Conservation (phyloP, 2,329 filamentous ascomycete species). For the Gaeumannomyces sp. region DNA sequence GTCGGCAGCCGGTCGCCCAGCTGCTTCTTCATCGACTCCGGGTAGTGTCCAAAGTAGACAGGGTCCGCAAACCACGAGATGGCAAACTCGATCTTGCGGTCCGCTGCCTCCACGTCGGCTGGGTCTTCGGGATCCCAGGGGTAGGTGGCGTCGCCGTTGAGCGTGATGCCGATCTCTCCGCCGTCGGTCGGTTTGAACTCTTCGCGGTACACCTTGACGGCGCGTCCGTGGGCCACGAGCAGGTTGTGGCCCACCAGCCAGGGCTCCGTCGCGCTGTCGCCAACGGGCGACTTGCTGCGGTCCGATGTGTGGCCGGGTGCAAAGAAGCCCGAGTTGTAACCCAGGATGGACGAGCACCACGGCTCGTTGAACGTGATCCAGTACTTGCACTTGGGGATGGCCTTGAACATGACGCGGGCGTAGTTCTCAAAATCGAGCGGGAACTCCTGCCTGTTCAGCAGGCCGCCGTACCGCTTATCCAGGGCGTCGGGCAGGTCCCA, state of each 20-base stretch:
- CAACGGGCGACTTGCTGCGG: slow-evolving; percentile 61
- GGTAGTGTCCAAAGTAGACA: slow-evolving; percentile 79
- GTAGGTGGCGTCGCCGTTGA: slow-evolving; percentile 79
- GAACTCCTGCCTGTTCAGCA: slow-evolving; percentile 77
- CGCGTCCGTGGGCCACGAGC: slow-evolving; percentile 71
- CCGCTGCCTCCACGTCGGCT: slow-evolving; percentile 65
- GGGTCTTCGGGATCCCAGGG: slow-evolving; percentile 77
- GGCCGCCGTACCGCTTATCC: slow-evolving; percentile 73
- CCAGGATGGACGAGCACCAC: slow-evolving; percentile 76
- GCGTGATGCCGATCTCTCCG: slow-evolving; percentile 79
- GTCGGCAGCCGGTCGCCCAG: slow-evolving; percentile 70
- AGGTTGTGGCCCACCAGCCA: slow-evolving; percentile 81
- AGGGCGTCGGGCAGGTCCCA: slow-evolving; percentile 81
- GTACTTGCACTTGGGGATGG: slow-evolving; percentile 70
- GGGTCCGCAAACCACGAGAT: slow-evolving; percentile 88
- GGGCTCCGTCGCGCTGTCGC: slow-evolving; percentile 69
- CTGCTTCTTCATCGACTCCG: slow-evolving; percentile 75
- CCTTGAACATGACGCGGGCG: slow-evolving; percentile 68
- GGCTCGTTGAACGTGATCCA: slow-evolving; percentile 94
- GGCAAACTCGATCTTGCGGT: slow-evolving; percentile 79
- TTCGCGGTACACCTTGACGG: slow-evolving; percentile 75
- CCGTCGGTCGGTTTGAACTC: slow-evolving; percentile 69
- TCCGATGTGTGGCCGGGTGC: slow-evolving; percentile 80
- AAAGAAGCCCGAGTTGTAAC: slow-evolving; percentile 71
- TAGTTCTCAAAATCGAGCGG: slow-evolving; percentile 75